Evolutionary conservation across 306 rosid genomes (phyloP).

Genomic region (Luffa aegyptiaca): DNA sequence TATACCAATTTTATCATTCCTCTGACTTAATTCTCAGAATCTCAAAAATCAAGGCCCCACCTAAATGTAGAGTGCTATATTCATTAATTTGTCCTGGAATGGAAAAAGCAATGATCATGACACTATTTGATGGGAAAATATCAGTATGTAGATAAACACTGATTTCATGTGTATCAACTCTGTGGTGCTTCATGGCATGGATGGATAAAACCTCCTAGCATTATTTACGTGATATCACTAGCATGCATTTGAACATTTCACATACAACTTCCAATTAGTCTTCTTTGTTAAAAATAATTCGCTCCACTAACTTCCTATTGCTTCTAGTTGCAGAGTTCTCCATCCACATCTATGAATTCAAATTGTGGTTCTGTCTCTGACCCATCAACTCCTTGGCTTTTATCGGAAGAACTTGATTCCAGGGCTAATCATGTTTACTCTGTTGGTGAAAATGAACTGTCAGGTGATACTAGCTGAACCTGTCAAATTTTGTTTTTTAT

Average conservation of each 20-base stretch:
- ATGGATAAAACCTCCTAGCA: background rate
- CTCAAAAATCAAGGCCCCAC: background rate
- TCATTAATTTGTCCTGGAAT: background rate
- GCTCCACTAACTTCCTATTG: constrained; percentile 14
- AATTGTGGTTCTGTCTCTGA: constrained; percentile 64
- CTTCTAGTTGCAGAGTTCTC: constrained; percentile 55
- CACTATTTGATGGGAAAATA: background rate
- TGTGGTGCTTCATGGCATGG: background rate
- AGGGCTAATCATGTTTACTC: constrained; percentile 32
- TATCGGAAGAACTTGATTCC: constrained; percentile 74
- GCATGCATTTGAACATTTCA: background rate
- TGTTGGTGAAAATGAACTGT: constrained; percentile 38
- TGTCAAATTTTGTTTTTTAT: constrained; percentile 6
- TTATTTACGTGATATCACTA: background rate
- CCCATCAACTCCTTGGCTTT: constrained; percentile 42
- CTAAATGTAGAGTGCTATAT: background rate
- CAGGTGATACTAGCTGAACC: constrained; percentile 21
- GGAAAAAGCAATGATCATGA: background rate
- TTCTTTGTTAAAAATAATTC: constrained; percentile 8
- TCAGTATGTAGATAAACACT: background rate
- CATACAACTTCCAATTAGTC: background rate
- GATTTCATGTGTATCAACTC: background rate
- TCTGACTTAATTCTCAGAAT: background rate
- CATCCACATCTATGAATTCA: constrained; percentile 58
- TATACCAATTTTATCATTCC: background rate